Evolutionary conservation across 2,329 filamentous ascomycete species (phyloP).

Genomic region (Phaeosphaeria sp.): DNA sequence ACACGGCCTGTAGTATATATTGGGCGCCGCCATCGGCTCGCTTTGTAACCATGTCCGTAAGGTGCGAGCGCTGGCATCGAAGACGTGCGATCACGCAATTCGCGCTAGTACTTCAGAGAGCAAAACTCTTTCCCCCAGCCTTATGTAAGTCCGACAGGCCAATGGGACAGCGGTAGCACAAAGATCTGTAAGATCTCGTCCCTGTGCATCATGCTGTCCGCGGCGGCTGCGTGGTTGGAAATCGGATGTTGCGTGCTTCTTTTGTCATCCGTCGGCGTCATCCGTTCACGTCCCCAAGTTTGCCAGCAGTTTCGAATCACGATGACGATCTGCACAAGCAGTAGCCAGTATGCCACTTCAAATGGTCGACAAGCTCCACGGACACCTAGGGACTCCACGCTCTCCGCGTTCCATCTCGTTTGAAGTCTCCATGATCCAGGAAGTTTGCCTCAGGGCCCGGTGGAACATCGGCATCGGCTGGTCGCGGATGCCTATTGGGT

Average conservation of each 20-base stretch:
- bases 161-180: slow-evolving; percentile 24
- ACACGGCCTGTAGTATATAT: slow-evolving; percentile 36
- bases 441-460: slow-evolving; percentile 6
- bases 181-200: slow-evolving; percentile 6
- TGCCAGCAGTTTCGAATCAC: slow-evolving; percentile 4
- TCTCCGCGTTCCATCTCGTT: slow-evolving; percentile 4
- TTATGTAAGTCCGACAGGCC: slow-evolving; percentile 28
- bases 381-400: background rate
- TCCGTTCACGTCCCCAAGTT: slow-evolving; percentile 2
- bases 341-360: background rate
- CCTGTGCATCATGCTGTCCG: slow-evolving; percentile 11
- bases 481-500: slow-evolving; percentile 15
- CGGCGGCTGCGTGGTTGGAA: slow-evolving; percentile 18
- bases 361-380: background rate
- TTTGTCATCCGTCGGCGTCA: slow-evolving; percentile 29
- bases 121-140: slow-evolving; percentile 27
- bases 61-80: slow-evolving; percentile 33
- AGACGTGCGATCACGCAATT: slow-evolving; percentile 46
- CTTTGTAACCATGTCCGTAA: slow-evolving; percentile 41
- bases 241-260: slow-evolving; percentile 13
- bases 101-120: slow-evolving; percentile 33
- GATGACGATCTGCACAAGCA: background rate
- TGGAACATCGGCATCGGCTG: slow-evolving; percentile 15
- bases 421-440: slow-evolving; percentile 13
- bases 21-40: slow-evolving; percentile 34